Conservation (phyloP, 2,329 filamentous ascomycete genomes). For the Microdochium nivale region DNA sequence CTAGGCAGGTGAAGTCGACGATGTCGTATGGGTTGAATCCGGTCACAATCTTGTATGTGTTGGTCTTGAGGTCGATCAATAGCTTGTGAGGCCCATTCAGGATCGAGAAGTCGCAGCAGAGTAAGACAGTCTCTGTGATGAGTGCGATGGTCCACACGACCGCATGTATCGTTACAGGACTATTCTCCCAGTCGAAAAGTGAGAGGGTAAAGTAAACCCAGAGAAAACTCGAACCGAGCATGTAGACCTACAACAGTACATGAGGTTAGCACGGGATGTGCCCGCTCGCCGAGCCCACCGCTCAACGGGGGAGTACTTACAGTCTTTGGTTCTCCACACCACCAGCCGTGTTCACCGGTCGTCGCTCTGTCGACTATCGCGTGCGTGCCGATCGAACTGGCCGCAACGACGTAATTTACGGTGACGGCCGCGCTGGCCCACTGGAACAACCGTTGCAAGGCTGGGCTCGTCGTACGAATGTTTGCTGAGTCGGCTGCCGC, state of each 20-base stretch:
- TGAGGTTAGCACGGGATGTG: not conserved
- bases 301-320: slow-evolving; percentile 11
- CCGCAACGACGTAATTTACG: slow-evolving; percentile 68
- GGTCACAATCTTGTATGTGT: slow-evolving; percentile 28
- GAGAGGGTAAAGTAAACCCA: slow-evolving; percentile 82
- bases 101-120: slow-evolving; percentile 58
- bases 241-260: slow-evolving; percentile 57
- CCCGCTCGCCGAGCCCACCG: slow-evolving; percentile 6
- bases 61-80: slow-evolving; percentile 34
- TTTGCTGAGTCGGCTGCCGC: slow-evolving; percentile 34
- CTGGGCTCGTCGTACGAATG: slow-evolving; percentile 27
- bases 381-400: slow-evolving; percentile 64
- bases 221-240: slow-evolving; percentile 77
- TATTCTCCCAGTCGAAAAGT: slow-evolving; percentile 73
- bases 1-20: slow-evolving; percentile 57
- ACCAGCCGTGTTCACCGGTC: slow-evolving; percentile 19
- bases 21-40: slow-evolving; percentile 44
- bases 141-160: slow-evolving; percentile 69
- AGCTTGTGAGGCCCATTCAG: slow-evolving; percentile 62
- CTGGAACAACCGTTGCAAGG: slow-evolving; percentile 53
- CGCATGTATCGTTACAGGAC: slow-evolving; percentile 73
- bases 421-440: slow-evolving; percentile 65
- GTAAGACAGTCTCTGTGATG: slow-evolving; percentile 64
- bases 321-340: slow-evolving; percentile 21
- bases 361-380: slow-evolving; percentile 47